Evolutionary conservation across 2,329 filamentous ascomycete genomes (phyloP), one percentile per base, ranked within the genome.

Genomic region (Fusarium caatingaense): DNA sequence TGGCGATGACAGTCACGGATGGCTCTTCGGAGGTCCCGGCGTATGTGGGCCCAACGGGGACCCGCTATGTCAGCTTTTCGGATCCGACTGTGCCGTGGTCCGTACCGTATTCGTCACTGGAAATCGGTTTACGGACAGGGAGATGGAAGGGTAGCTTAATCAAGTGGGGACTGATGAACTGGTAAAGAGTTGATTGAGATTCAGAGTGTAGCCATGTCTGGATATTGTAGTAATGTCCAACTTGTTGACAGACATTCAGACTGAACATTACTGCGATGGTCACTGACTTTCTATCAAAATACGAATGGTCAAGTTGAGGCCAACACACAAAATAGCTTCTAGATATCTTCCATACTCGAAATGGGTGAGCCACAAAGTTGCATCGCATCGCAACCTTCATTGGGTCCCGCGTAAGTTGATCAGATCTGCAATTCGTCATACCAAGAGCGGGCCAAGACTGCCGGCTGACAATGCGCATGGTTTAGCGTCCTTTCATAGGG

Each of bases 381-480:
- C 56, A 70, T 71, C 42, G 41, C 20, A 44, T 44, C 41, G 46
- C 40, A 40, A 51, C 50, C 40, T 32, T 59, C 25, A 51, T 69
- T 57, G 32, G 55, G 55, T 18, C 46, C 54, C 28, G 65, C 65
- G 65, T 41, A 37, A 69, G 56, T 45, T 51, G 25, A 28, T 56
- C 42, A 40, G 65, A 64, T 55, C 55, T 66, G 65, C 68, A 62
- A 59, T 53, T 53, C 68, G 68, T 72, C 69, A 72, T 72, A 64
- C 67, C 59, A 57, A 59, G 50, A 54, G 46, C 47, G 41, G 49
- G 63, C 68, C 68, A 71, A 71, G 68, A 47, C 64, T 71, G 60
- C 51, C 56, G 58, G 55, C 68, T 71, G 64, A 71, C 68, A 55
- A 61, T 25, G 50, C 56, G 47, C 62, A 60, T 60, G 32, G 23